These are phyloP conservation scores for Metroxylon sagu DNA, from an alignment of 176 grass and related monocot species.

Conservation along the genomic window DNA sequence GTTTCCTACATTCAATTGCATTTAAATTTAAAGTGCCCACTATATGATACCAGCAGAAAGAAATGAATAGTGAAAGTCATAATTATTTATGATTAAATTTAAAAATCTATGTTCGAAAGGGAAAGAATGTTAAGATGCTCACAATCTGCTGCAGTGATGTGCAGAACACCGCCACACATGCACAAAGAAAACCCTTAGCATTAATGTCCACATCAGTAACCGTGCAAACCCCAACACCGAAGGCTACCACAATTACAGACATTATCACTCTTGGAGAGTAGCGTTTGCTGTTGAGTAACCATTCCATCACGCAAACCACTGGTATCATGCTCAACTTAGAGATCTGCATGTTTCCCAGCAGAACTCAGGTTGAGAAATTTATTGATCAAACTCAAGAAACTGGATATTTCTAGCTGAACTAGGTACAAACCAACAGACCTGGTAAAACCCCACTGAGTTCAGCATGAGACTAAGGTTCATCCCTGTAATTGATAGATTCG, in stretches of 20 bases:
- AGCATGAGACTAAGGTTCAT: slow-evolving; percentile 57
- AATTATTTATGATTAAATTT: too few relatives aligned
- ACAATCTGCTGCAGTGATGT: slow-evolving; percentile 95
- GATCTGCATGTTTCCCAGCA: slow-evolving; percentile 35
- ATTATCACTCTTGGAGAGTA: slow-evolving; percentile 69
- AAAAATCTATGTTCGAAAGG: too few relatives aligned
- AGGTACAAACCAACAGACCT: slow-evolving; percentile 18
- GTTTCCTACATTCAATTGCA: too few relatives aligned
- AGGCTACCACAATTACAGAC: slow-evolving; percentile 60
- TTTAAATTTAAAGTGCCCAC: too few relatives aligned
- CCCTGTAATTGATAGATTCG: slow-evolving; percentile 44
- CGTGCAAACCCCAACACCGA: slow-evolving; percentile 79
- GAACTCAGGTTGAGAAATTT: slow-evolving; percentile 7
- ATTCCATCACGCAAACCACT: slow-evolving; percentile 88
- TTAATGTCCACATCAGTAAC: slow-evolving; percentile 86
- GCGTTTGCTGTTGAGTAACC: slow-evolving; percentile 63
- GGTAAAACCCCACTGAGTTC: slow-evolving; percentile 52
- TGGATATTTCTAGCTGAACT: too few relatives aligned
- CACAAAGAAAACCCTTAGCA: slow-evolving; percentile 72
- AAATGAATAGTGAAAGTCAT: too few relatives aligned
- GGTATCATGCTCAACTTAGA: slow-evolving; percentile 97
- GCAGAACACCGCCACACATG: slow-evolving; percentile 81
- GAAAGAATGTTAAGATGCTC: slow-evolving; percentile 14
- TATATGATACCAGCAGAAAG: too few relatives aligned
- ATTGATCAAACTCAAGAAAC: too few relatives aligned